These are phyloP conservation scores for Xylariales sp. DNA, from an alignment of 2,329 filamentous ascomycete genomes.

Conservation along the genomic window DNA sequence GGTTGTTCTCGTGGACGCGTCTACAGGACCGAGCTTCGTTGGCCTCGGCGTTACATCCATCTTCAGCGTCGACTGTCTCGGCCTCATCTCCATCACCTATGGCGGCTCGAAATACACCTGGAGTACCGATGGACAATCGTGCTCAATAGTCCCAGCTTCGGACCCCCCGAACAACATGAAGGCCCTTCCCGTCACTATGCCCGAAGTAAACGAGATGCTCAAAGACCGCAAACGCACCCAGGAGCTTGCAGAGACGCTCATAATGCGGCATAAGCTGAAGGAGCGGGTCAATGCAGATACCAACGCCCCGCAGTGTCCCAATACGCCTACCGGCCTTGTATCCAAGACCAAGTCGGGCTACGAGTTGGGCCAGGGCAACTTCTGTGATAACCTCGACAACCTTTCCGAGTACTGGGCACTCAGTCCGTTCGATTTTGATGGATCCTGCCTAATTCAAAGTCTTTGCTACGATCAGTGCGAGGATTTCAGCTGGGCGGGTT, in stretches of 20 bases:
- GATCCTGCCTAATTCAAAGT: background rate
- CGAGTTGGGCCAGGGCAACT: background rate
- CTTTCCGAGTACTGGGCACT: background rate
- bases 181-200: background rate
- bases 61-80: slow-evolving; percentile 1
- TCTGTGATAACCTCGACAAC: background rate
- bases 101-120: background rate
- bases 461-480: slow-evolving; percentile 1
- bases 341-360: slow-evolving; percentile 2
- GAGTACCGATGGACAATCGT: background rate
- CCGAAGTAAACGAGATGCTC: background rate
- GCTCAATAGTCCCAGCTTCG: background rate
- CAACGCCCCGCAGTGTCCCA: slow-evolving; percentile 2
- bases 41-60: background rate
- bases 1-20: background rate
- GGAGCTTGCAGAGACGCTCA: background rate
- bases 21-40: background rate
- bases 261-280: background rate
- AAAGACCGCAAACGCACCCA: slow-evolving; percentile 1
- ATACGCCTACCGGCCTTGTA: slow-evolving; percentile 1
- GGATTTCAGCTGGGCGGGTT: slow-evolving; percentile 3
- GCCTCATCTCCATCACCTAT: background rate
- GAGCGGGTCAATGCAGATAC: slow-evolving; percentile 3
- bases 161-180: background rate
- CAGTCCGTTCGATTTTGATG: slow-evolving; percentile 3